These are phyloP conservation scores for Anthostomella pinea DNA, from an alignment of 2,329 filamentous ascomycete species.

Conservation along the genomic window DNA sequence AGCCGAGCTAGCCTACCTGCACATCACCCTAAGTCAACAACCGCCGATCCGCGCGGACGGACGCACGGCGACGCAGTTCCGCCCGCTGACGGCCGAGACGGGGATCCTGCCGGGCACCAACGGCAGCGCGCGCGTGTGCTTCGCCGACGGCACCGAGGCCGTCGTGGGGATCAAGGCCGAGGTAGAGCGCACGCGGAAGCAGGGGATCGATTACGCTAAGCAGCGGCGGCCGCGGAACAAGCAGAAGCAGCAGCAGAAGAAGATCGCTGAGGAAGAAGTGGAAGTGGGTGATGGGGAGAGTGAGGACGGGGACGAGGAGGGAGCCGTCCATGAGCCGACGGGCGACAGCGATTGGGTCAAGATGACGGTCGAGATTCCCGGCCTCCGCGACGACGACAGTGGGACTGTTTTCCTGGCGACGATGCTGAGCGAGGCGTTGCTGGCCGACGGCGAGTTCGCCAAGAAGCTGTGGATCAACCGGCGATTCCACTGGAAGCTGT, in stretches of 20 bases:
- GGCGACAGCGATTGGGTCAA: constrained; percentile 76
- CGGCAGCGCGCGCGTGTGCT: constrained; percentile 89
- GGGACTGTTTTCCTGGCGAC: constrained; percentile 81
- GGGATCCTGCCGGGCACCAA: constrained; percentile 87
- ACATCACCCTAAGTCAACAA: constrained; percentile 75
- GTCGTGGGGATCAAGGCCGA: constrained; percentile 95
- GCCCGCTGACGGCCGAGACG: constrained; percentile 84
- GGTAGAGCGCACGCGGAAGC: constrained; percentile 66
- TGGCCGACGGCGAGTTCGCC: constrained; percentile 67
- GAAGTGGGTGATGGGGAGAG: constrained; percentile 40
- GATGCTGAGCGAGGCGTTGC: constrained; percentile 84
- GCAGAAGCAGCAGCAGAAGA: constrained; percentile 25
- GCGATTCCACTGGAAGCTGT: constrained; percentile 94
- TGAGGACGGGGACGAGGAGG: constrained; percentile 19
- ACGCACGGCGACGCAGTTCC: constrained; percentile 79
- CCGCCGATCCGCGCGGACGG: constrained; percentile 90
- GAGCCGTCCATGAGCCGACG: constrained; percentile 35
- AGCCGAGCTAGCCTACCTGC: constrained; percentile 93
- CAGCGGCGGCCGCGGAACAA: constrained; percentile 17
- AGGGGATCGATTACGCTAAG: constrained; percentile 18
- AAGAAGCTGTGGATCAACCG: constrained; percentile 81
- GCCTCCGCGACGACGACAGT: constrained; percentile 85
- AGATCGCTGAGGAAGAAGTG: constrained; percentile 31
- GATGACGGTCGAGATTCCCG: constrained; percentile 87
- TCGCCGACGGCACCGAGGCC: constrained; percentile 92